phyloP scores from a whole-genome alignment of 495 filamentous ascomycete genomes.

The Aspergillus nanangensis region DNA sequence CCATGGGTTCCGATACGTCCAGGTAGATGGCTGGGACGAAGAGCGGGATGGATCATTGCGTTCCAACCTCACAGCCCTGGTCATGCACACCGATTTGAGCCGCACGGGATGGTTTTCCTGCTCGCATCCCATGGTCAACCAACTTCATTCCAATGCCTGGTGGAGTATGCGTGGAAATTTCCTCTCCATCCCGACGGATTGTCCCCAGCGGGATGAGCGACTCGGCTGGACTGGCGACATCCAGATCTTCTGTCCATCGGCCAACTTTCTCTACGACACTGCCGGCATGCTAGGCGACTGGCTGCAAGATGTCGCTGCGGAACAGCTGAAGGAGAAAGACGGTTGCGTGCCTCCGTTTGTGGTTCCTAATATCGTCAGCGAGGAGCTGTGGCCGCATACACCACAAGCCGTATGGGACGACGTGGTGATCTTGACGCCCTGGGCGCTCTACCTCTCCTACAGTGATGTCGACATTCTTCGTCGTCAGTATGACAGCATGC shows the following conservation, averaged over 20 bases:
- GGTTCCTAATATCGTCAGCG: conserved; percentile 32
- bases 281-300: conserved; percentile 45
- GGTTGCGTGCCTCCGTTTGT: conserved; percentile 32
- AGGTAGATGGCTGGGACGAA: conserved; percentile 40
- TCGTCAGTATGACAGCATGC: conserved; percentile 40
- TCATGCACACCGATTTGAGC: conserved; percentile 48
- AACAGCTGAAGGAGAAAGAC: conserved; percentile 26
- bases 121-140: conserved; percentile 43
- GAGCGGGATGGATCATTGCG: conserved; percentile 8
- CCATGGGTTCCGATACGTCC: conserved; percentile 53
- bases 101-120: conserved; percentile 43
- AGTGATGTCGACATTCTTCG: conserved; percentile 39
- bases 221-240: conserved; percentile 56
- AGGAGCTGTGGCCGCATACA: conserved; percentile 17
- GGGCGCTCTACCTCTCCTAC: conserved; percentile 38
- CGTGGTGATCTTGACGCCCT: conserved; percentile 40
- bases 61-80: conserved; percentile 36
- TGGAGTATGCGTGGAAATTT: conserved; percentile 57
- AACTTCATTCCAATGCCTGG: conserved; percentile 44
- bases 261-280: conserved; percentile 48
- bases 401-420: conserved; percentile 49
- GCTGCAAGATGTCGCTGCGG: conserved; percentile 40
- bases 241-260: conserved; percentile 47
- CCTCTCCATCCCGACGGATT: conserved; percentile 50
- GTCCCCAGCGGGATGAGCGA: conserved; percentile 53